Percentiles rank a stretch among this genome's conserved stretches.
Evolutionary conservation across 176 grass and related monocot species (phyloP).

Genomic region (Carex pumila): DNA sequence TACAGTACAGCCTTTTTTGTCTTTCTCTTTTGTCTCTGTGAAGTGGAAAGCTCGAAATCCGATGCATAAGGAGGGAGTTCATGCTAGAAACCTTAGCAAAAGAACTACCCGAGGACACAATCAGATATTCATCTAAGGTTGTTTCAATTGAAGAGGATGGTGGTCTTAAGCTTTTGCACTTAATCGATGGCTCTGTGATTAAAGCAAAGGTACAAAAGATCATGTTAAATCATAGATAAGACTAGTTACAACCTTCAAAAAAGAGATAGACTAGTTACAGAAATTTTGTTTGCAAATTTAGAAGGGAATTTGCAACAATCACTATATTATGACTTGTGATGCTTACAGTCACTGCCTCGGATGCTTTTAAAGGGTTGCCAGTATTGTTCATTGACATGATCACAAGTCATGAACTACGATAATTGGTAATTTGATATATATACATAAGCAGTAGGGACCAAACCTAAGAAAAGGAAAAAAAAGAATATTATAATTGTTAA

Average conservation of each 20-base stretch:
- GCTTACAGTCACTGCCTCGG: not conserved
- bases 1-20: not conserved
- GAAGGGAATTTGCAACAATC: not conserved
- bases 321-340: not conserved
- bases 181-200: constrained; percentile 37
- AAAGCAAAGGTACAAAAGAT: constrained; percentile 50
- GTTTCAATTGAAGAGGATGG: constrained; percentile 42
- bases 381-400: not conserved
- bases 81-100: constrained; percentile 42
- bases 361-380: not conserved
- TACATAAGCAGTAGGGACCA: not conserved
- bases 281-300: not conserved
- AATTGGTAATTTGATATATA: not conserved
- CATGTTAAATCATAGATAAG: not conserved
- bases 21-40: not conserved
- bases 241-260: not conserved
- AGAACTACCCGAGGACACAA: constrained; percentile 41
- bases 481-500: not conserved
- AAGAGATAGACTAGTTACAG: no score
- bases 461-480: not conserved
- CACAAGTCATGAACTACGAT: not conserved
- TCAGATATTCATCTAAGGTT: constrained; percentile 73
- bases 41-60: constrained; percentile 44
- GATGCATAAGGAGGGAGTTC: constrained; percentile 45
- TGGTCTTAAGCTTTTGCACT: constrained; percentile 42